A percentile compares a stretch with the other conserved stretches of the same genome.
These are phyloP conservation scores for Botrytis medusae DNA, from an alignment of 2,329 filamentous ascomycete species.

Conservation along the genomic window DNA sequence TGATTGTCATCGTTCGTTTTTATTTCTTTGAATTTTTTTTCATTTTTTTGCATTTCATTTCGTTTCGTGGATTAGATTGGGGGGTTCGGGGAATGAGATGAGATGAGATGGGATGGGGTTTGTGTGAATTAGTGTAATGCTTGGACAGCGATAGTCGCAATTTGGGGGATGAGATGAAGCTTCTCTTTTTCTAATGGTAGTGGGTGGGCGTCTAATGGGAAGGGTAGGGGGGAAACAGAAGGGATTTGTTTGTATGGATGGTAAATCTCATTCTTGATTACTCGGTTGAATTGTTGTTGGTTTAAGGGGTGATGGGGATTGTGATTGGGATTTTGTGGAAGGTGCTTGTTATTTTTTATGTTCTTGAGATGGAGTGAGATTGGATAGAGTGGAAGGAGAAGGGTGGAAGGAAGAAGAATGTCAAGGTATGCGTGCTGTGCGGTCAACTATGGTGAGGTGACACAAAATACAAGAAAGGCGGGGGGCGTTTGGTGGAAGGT, in stretches of 20 bases:
- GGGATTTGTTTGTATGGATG: not conserved
- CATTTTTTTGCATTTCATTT: accelerated
- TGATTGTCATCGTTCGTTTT: not conserved
- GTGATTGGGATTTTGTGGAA: not conserved
- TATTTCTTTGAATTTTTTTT: too few relatives aligned
- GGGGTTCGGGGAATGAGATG: not conserved
- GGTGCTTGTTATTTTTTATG: not conserved
- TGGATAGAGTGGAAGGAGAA: not conserved
- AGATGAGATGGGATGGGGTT: not conserved
- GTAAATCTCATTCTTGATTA: not conserved
- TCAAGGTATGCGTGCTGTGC: not conserved
- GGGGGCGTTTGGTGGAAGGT: not conserved
- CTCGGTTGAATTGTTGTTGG: too few relatives aligned
- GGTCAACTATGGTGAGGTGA: not conserved
- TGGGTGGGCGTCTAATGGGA: not conserved
- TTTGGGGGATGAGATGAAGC: too few relatives aligned
- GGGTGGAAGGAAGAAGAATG: not conserved
- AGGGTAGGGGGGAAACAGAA: not conserved
- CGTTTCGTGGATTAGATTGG: not conserved
- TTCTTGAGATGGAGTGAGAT: not conserved
- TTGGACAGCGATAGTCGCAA: too few relatives aligned
- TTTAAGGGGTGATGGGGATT: too few relatives aligned
- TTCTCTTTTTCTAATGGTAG: not conserved
- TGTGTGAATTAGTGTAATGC: too few relatives aligned
- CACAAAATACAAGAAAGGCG: not conserved